Evolutionary conservation across 768 basidiomycete species (phyloP).

Genomic region (Boletus insuetus): DNA sequence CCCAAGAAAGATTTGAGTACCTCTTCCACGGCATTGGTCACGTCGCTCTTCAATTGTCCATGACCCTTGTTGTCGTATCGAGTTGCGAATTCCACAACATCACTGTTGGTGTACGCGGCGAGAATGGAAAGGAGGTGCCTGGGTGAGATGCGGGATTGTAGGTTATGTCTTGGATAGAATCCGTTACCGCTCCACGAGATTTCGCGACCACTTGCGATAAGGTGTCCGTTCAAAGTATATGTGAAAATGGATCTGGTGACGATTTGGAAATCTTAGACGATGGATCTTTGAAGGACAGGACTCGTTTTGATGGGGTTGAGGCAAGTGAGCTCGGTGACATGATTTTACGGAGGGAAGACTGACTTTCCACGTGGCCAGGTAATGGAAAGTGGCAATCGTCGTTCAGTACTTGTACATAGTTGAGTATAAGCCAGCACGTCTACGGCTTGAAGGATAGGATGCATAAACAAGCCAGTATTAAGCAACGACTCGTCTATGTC

Average conservation of each 20-base stretch:
- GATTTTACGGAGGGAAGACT: constrained; percentile 24
- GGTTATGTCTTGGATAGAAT: constrained; percentile 69
- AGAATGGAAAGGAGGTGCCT: constrained; percentile 65
- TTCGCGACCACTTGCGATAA: constrained; percentile 59
- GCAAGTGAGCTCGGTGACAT: background rate
- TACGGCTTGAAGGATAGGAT: constrained; percentile 91
- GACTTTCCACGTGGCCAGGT: constrained; percentile 74
- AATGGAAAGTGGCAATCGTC: constrained; percentile 54
- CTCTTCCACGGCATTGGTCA: constrained; percentile 70
- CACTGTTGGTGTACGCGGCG: constrained; percentile 61
- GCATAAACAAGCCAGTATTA: constrained; percentile 85
- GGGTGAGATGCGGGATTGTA: constrained; percentile 81
- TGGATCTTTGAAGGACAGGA: constrained; percentile 88
- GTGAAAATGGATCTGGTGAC: constrained; percentile 68
- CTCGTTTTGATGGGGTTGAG: constrained; percentile 73
- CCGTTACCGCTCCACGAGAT: constrained; percentile 83
- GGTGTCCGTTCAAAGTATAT: constrained; percentile 83
- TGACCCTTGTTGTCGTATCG: constrained; percentile 56
- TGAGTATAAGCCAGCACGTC: constrained; percentile 75
- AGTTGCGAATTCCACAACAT: constrained; percentile 42
- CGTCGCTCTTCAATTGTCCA: constrained; percentile 68
- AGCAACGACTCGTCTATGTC: constrained; percentile 81
- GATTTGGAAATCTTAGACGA: constrained; percentile 96
- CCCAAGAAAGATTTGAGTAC: too few relatives aligned
- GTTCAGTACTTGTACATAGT: background rate